Base-by-base conservation (phyloP, 2,329 filamentous ascomycete genomes). In the Nemania sp. region DNA sequence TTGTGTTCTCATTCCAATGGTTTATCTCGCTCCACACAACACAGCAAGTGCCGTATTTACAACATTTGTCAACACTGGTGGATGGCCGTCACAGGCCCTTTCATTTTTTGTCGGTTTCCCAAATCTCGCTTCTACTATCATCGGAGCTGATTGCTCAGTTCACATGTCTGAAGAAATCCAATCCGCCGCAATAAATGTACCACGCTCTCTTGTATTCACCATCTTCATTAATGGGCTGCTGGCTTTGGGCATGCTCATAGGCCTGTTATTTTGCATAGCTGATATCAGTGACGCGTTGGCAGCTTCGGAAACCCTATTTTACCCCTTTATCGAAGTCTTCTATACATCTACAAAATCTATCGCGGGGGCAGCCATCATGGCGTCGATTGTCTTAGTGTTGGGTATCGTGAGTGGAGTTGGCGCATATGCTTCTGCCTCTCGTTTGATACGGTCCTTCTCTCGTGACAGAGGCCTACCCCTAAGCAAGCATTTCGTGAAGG, bases 61-160 rank as follows among this genome's bases (percentile, higher is more conserved):
- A 0, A 78, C 77, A 0, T 84, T 84, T 45, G 71, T 77, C 22
- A 85, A 85, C 62, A 75, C 79, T 0, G 82, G 83, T 1, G 80
- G 76, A 0, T 87, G 83, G 83, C 70, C 75, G 5, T 79, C 77
- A 0, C 76, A 82, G 32, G 83, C 80, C 0, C 53, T 85, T 7
- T 82, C 83, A 1, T 86, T 83, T 65, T 29, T 71, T 18, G 63
- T 72, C 10, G 68, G 68, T 4, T 22, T 71, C 5, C 64, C 71
- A 3, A 47, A n/a, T n/a, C n/a, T n/a, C n/a, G n/a, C n/a, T n/a
- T n/a, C n/a, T n/a, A n/a, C n/a, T n/a, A n/a, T n/a, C n/a, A n/a
- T 63, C 4, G 70, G 73, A 5, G 71, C 71, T 11, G 71, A 73
- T 38, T 73, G 70, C 47, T 69, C 70, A 3, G 72, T 74, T 2